Percentiles rank a stretch among this genome's conserved stretches.
Evolutionary conservation across 768 basidiomycete genomes (phyloP).

Genomic region (Fibroporia radiculosa): DNA sequence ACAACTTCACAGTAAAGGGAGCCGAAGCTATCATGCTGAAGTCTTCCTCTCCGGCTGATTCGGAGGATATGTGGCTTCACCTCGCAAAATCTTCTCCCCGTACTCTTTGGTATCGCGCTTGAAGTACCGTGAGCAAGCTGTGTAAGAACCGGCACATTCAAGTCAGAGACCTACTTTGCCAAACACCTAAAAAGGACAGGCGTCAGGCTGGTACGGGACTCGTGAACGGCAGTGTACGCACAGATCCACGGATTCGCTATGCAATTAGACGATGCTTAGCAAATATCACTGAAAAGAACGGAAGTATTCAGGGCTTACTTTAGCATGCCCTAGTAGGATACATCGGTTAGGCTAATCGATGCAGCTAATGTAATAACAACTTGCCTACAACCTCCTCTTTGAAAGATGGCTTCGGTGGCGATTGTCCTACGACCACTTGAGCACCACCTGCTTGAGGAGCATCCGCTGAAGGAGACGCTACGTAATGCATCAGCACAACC

Average conservation of each 20-base stretch:
- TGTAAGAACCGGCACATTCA: not conserved
- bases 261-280: not conserved
- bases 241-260: constrained; percentile 6
- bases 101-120: constrained; percentile 6
- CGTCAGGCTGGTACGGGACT: not conserved
- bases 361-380: not conserved
- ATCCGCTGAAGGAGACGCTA: not conserved
- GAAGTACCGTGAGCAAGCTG: not conserved
- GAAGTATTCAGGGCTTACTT: not conserved
- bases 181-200: not conserved
- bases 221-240: not conserved
- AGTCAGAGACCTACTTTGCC: constrained; percentile 1
- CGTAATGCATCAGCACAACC: not conserved
- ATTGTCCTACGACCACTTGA: not conserved
- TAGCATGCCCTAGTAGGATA: constrained; percentile 1
- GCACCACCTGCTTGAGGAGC: not conserved
- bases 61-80: constrained; percentile 4
- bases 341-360: not conserved
- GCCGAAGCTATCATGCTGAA: too few species aligned
- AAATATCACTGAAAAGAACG: not conserved
- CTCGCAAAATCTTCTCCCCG: constrained; percentile 7
- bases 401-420: constrained; percentile 2
- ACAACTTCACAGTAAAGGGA: too few species aligned
- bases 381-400: constrained; percentile 7
- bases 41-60: not conserved